These are phyloP conservation scores for Astrothelium subdiscretum DNA, from an alignment of 495 filamentous ascomycete genomes.

Conservation along the genomic window DNA sequence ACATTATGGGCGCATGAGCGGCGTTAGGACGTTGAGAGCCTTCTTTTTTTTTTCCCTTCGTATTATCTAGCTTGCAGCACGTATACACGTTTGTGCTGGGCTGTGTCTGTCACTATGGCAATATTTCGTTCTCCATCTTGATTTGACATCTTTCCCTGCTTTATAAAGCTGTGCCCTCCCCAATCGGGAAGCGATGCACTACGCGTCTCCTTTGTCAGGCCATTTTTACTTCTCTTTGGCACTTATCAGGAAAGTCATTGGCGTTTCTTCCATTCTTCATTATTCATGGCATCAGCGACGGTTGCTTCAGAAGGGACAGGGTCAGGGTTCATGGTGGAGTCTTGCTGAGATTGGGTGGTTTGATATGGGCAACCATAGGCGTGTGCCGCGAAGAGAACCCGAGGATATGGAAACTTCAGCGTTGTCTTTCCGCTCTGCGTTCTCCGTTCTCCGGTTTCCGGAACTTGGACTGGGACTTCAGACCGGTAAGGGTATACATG, in stretches of 20 bases:
- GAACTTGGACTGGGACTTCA: not conserved
- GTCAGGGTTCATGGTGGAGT: not conserved
- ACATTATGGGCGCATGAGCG: not conserved
- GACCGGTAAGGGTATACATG: not conserved
- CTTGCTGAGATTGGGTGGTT: not conserved
- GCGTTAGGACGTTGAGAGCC: not conserved
- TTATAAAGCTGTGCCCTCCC: not conserved
- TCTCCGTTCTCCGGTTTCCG: no score
- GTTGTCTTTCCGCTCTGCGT: not conserved
- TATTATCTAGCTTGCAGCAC: not conserved
- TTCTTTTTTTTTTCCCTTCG: not conserved
- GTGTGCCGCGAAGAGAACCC: not conserved
- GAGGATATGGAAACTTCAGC: not conserved
- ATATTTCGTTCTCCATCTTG: not conserved
- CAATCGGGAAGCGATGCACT: not conserved
- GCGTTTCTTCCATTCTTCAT: not conserved
- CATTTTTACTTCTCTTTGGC: no score
- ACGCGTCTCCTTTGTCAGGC: no score
- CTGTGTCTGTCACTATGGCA: not conserved
- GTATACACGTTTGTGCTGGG: not conserved
- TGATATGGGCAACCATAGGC: not conserved
- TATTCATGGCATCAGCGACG: not conserved
- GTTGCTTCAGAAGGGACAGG: not conserved
- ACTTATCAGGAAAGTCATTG: no score
- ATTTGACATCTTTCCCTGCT: no score